phyloP scores from a whole-genome alignment of 2,329 filamentous ascomycete species.

The Hypoxylon sp. region DNA sequence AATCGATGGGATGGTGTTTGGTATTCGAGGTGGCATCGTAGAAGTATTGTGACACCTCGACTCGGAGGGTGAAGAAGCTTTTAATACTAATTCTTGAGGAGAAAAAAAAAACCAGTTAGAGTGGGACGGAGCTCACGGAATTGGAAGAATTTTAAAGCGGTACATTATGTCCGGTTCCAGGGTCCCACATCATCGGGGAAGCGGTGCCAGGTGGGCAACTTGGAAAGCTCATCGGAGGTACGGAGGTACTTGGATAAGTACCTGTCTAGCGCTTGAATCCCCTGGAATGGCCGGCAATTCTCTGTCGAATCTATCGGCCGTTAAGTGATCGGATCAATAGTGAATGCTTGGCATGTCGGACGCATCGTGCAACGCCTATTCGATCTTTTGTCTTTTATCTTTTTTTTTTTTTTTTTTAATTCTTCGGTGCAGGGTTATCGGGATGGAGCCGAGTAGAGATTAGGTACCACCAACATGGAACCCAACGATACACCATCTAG shows the following conservation, averaged over 20 bases:
- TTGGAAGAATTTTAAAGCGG: slow-evolving; percentile 19
- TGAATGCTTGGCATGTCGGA: slow-evolving; percentile 25
- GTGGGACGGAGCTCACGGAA: slow-evolving; percentile 12
- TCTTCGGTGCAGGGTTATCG: background rate
- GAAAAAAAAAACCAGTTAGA: slow-evolving; percentile 18
- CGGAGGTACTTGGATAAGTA: slow-evolving; percentile 1
- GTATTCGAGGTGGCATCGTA: slow-evolving; percentile 47
- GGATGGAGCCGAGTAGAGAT: background rate
- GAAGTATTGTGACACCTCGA: slow-evolving; percentile 25
- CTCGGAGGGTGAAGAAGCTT: slow-evolving; percentile 31
- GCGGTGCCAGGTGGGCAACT: no score
- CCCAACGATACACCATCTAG: background rate
- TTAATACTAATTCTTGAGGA: slow-evolving; percentile 16
- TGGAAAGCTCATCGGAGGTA: no score
- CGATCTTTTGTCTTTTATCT: slow-evolving; percentile 1
- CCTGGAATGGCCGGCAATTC: slow-evolving; percentile 22
- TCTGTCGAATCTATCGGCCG: slow-evolving; percentile 14
- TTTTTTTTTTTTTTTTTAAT: background rate
- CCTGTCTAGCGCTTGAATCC: slow-evolving; percentile 1
- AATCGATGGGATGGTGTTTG: slow-evolving; percentile 19
- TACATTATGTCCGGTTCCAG: background rate
- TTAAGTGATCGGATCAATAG: slow-evolving; percentile 22
- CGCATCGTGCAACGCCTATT: slow-evolving; percentile 1
- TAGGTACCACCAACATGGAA: background rate
- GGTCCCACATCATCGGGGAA: no score